Conservation (phyloP, 2,329 filamentous ascomycete species). For the Penicillium capsulatum region DNA sequence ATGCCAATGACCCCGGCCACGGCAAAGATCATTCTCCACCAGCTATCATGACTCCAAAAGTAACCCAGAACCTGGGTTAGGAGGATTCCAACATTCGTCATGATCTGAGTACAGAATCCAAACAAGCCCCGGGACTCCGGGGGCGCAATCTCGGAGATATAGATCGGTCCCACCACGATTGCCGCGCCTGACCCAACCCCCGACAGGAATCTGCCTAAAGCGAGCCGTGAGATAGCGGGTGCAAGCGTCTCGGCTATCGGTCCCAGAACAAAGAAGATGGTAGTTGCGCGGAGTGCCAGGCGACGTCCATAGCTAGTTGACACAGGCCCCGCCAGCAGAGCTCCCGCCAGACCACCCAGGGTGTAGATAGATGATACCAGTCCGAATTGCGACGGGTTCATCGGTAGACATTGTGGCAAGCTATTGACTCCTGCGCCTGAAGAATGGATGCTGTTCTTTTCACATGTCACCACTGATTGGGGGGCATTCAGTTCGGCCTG, state of each 20-base stretch:
- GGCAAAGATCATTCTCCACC: conserved; percentile 81
- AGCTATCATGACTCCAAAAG: conserved; percentile 72
- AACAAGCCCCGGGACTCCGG: conserved; percentile 72
- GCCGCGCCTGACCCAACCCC: conserved; percentile 83
- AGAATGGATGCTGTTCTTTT: conserved; percentile 52
- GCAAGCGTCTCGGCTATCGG: conserved; percentile 72
- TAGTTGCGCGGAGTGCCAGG: conserved; percentile 70
- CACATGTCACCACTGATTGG: conserved; percentile 87
- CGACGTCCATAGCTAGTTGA: conserved; percentile 73
- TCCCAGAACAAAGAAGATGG: conserved; percentile 70
- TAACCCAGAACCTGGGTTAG: conserved; percentile 78
- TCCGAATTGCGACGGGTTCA: conserved; percentile 77
- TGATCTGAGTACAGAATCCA: conserved; percentile 77
- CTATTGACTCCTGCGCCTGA: conserved; percentile 7
- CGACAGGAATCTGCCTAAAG: conserved; percentile 70
- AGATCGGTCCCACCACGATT: conserved; percentile 89
- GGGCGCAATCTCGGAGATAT: conserved; percentile 87
- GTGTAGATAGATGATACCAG: conserved; percentile 88
- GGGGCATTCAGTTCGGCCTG: conserved; percentile 94
- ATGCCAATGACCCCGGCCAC: conserved; percentile 65
- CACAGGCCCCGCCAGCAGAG: conserved; percentile 73
- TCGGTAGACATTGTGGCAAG: conserved; percentile 75
- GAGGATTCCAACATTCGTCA: conserved; percentile 88
- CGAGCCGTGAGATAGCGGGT: conserved; percentile 62
- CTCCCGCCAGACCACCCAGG: conserved; percentile 78